Base-by-base conservation (phyloP, 2,329 filamentous ascomycete genomes). In the Bimuria novae-zelandiae region DNA sequence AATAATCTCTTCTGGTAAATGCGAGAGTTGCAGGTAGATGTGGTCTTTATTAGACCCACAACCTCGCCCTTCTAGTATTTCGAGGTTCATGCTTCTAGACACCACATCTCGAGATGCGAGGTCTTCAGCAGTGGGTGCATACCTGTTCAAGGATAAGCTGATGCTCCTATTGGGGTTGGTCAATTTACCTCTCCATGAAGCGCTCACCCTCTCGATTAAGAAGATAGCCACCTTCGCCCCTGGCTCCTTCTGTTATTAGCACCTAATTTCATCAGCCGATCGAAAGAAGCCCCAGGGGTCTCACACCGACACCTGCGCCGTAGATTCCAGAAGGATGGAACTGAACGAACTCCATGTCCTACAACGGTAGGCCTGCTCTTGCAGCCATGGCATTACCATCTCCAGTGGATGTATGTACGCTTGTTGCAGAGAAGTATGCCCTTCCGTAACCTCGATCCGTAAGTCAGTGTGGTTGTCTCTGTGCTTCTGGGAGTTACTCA, bases 111-210 rank as follows among this genome's bases (percentile, higher is more conserved):
- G 65, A 2, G 75, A 78, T 22, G 79, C 78, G 7, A 81, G 72
- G 53, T 80, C 78, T 56, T 80, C 80, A 0, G 79, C 78, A 14
- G 77, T 79, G 4, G 79, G 79, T 2, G 79, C 78, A 49, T 81
- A 81, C n/a, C n/a, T n/a, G n/a, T n/a, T n/a, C n/a, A n/a, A n/a
- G n/a, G n/a, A n/a, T n/a, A n/a, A n/a, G n/a, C n/a, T n/a, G n/a
- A n/a, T n/a, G n/a, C n/a, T n/a, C n/a, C n/a, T n/a, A n/a, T n/a
- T n/a, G n/a, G n/a, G n/a, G n/a, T n/a, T n/a, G n/a, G n/a, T n/a
- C n/a, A n/a, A n/a, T n/a, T n/a, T n/a, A n/a, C n/a, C 77, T 71
- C 54, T 80, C 76, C 79, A 81, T 80, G 53, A 81, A 81, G 19
- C 77, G 70, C 55, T 81, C 78, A 42, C 79, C 78, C 61, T 78